Percentiles rank a stretch among this genome's conserved stretches.
Evolutionary conservation across 768 basidiomycete genomes (phyloP).

Genomic region (Fomitopsis pulvina): DNA sequence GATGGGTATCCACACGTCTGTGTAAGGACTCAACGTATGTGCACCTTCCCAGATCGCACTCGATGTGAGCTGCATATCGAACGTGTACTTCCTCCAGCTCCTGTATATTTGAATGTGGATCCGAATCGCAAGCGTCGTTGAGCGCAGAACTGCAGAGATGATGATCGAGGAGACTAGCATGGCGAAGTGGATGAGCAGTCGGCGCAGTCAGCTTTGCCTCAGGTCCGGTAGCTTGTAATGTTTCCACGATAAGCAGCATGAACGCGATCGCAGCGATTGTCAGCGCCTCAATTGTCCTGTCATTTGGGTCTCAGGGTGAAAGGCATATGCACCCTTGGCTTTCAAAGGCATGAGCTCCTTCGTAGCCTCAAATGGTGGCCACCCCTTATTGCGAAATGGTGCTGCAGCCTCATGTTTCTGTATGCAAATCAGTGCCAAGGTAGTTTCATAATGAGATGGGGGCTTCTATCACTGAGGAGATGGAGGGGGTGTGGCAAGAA

Average conservation of each 20-base stretch:
- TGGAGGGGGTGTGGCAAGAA: too few relatives aligned
- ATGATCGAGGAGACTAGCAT: conserved; percentile 12
- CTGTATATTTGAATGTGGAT: not conserved
- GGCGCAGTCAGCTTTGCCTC: conserved; percentile 5
- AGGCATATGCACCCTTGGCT: too few relatives aligned
- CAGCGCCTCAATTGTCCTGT: conserved; percentile 11
- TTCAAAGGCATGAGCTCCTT: too few relatives aligned
- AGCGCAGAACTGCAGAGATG: conserved; percentile 14
- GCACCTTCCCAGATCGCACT: conserved; percentile 19
- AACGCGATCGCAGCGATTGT: conserved; percentile 9
- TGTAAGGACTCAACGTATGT: not conserved
- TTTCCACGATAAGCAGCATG: conserved; percentile 6
- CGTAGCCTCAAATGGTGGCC: too few relatives aligned
- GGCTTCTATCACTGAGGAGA: too few relatives aligned
- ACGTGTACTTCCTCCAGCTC: not conserved
- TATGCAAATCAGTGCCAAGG: too few relatives aligned
- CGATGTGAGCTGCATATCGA: not conserved
- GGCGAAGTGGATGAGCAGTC: conserved; percentile 13
- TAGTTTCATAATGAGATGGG: too few relatives aligned
- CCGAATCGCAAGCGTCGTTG: conserved; percentile 14
- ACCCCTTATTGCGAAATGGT: too few relatives aligned
- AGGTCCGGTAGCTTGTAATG: conserved; percentile 7
- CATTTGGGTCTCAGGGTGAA: too few relatives aligned
- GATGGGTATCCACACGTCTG: not conserved
- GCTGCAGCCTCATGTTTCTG: too few relatives aligned